Evolutionary conservation across 106 monocot species (phyloP).

Genomic region (Agapanthus africanus): DNA sequence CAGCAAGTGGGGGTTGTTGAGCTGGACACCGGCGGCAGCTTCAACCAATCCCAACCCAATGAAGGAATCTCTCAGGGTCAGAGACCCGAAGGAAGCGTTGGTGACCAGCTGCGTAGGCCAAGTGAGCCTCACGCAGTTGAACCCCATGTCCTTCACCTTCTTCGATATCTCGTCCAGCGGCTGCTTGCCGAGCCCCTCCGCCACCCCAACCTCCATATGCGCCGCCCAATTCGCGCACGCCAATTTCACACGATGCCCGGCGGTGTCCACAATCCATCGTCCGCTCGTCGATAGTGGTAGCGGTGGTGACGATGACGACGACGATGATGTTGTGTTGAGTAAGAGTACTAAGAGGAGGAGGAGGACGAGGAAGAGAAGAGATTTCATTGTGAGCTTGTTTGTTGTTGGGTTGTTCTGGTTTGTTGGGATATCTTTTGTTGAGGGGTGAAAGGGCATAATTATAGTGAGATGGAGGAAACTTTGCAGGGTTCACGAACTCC

Average conservation of each 20-base stretch:
- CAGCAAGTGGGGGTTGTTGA: constrained; percentile 47
- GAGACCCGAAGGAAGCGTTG: constrained; percentile 17
- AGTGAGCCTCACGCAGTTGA: constrained; percentile 81
- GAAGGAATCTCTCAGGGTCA: constrained; percentile 40
- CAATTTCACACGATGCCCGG: constrained; percentile 61
- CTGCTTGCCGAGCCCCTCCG: constrained; percentile 65
- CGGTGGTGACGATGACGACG: not conserved
- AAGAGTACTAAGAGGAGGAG: constrained; percentile 1
- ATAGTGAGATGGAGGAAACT: no score
- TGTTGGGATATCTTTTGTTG: no score
- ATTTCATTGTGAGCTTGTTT: no score
- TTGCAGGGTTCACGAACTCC: no score
- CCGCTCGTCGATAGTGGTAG: constrained; percentile 29
- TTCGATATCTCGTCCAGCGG: constrained; percentile 38
- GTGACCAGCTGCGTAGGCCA: constrained; percentile 49
- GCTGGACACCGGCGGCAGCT: constrained; percentile 27
- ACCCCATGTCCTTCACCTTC: constrained; percentile 42
- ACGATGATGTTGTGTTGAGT: not conserved
- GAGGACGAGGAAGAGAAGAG: not conserved
- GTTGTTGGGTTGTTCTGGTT: no score
- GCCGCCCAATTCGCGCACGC: constrained; percentile 78
- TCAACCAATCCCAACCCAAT: constrained; percentile 34
- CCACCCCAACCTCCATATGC: constrained; percentile 50
- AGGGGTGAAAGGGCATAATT: no score
- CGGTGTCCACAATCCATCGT: constrained; percentile 59